Conservation (phyloP, 1,284 basidiomycete species). For the Porodaedalea pini region DNA sequence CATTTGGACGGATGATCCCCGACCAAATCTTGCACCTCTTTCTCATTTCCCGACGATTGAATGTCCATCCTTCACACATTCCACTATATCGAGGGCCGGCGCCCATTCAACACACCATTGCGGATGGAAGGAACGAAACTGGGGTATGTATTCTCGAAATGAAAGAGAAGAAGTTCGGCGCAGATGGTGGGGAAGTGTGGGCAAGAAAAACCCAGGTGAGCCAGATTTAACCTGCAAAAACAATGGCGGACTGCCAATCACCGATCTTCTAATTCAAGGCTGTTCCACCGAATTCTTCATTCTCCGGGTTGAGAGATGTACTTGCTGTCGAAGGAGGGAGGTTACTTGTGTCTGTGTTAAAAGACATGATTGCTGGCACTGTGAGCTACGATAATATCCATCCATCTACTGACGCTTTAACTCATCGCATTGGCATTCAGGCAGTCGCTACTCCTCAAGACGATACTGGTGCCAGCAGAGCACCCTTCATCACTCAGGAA, state of each 20-base stretch:
- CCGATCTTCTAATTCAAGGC: too few relatives aligned
- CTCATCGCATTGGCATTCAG: constrained; percentile 31
- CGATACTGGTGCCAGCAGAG: constrained; percentile 42
- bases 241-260: too few relatives aligned
- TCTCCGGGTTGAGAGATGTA: constrained; percentile 51
- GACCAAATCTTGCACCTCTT: constrained; percentile 65
- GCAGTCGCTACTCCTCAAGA: constrained; percentile 45
- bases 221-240: constrained; percentile 5
- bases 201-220: constrained; percentile 42
- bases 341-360: constrained; percentile 68
- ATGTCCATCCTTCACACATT: constrained; percentile 89
- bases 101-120: constrained; percentile 85
- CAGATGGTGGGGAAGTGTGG: constrained; percentile 64
- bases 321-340: constrained; percentile 67
- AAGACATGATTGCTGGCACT: constrained; percentile 54
- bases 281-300: constrained; percentile 49
- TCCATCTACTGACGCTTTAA: background rate
- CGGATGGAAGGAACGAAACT: constrained; percentile 56
- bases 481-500: constrained; percentile 57
- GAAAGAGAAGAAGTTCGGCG: constrained; percentile 51
- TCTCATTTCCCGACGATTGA: constrained; percentile 61
- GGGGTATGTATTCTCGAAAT: constrained; percentile 73
- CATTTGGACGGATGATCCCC: constrained; percentile 88
- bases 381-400: constrained; percentile 35
- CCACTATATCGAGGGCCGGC: constrained; percentile 90